These are phyloP conservation scores for Metschnikowia peoriensis DNA, from an alignment of 805 yeast genomes.

Conservation along the genomic window DNA sequence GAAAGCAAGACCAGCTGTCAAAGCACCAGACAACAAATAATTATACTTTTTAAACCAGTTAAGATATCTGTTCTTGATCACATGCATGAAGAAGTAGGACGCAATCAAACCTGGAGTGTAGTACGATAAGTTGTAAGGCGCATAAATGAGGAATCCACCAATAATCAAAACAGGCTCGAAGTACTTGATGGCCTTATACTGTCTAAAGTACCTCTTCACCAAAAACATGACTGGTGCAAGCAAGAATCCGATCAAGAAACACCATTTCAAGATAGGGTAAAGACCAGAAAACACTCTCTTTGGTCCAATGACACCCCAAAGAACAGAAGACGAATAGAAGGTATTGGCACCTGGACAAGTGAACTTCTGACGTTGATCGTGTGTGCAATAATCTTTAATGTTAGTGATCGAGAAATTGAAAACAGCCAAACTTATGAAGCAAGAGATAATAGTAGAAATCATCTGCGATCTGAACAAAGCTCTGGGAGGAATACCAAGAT, in stretches of 20 bases:
- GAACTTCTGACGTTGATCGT: slow-evolving; percentile 27
- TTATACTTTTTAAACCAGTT: slow-evolving; percentile 46
- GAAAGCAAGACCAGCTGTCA: slow-evolving; percentile 44
- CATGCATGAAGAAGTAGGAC: slow-evolving; percentile 34
- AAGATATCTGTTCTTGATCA: slow-evolving; percentile 38
- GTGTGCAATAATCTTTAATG: slow-evolving; percentile 34
- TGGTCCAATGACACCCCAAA: slow-evolving; percentile 44
- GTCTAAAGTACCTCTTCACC: slow-evolving; percentile 35
- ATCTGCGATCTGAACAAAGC: slow-evolving; percentile 42
- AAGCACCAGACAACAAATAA: slow-evolving; percentile 44
- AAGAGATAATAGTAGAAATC: slow-evolving; percentile 39
- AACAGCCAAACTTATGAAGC: slow-evolving; percentile 38
- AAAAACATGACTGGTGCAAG: slow-evolving; percentile 36
- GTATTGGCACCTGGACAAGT: slow-evolving; percentile 42
- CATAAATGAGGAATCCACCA: slow-evolving; percentile 62
- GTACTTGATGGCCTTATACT: slow-evolving; percentile 38
- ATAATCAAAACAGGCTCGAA: slow-evolving; percentile 41
- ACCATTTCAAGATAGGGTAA: slow-evolving; percentile 15
- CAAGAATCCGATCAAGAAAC: slow-evolving; percentile 39
- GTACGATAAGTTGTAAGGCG: slow-evolving; percentile 65
- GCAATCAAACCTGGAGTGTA: slow-evolving; percentile 37
- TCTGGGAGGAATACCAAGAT: slow-evolving; percentile 42
- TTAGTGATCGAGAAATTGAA: slow-evolving; percentile 41
- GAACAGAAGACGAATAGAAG: slow-evolving; percentile 42
- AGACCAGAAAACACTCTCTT: slow-evolving; percentile 16